Base-by-base conservation (phyloP, 2,329 filamentous ascomycete species). In the Ophiobolus disseminans region DNA sequence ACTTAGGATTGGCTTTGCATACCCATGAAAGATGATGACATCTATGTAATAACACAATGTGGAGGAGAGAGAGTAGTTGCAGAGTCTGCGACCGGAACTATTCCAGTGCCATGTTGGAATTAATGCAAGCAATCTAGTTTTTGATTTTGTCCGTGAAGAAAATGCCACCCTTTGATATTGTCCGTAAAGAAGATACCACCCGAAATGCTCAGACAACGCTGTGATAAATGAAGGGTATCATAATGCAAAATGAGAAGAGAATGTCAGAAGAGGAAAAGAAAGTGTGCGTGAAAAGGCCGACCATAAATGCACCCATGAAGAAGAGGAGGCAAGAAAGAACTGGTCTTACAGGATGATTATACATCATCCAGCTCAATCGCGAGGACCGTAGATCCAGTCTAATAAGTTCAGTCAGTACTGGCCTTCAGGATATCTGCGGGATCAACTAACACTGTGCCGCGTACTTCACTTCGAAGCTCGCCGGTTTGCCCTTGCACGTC, bases 371-470 rank as follows among this genome's bases (percentile, higher is more conserved):
- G 56, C 57, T 58, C 61, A 65, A 17, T 59, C 44, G 45, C 60
- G 58, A 11, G 60, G 57, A 14, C 69, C 74, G 54, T 74, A 79
- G 42, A 79, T 74, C 77, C 76, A 80, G 59, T 80, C 55, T 58
- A 26, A n/a, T 7, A n/a, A 42, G 19, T 22, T 13, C 17, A 13
- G 28, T 58, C 26, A 58, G 52, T n/a, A 21, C 16, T n/a, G 35
- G 7, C 36, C 5, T 25, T 19, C 13, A 16, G 19, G 10, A 4
- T 3, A 11, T 14, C 32, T 36, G 13, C 10, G 30, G 2, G 20
- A 20, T 23, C 23, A 11, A 11, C 62, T 49, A 53, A 65, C 62
- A 65, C 42, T 69, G 65, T 2, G 78, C 75, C 4, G 75, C 71
- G 56, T 81, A 81, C 21, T 72, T 68, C 13, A 78, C 73, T 45